Evolutionary conservation across 257 asterid genomes (phyloP).

Genomic region (Verbascum thapsus): DNA sequence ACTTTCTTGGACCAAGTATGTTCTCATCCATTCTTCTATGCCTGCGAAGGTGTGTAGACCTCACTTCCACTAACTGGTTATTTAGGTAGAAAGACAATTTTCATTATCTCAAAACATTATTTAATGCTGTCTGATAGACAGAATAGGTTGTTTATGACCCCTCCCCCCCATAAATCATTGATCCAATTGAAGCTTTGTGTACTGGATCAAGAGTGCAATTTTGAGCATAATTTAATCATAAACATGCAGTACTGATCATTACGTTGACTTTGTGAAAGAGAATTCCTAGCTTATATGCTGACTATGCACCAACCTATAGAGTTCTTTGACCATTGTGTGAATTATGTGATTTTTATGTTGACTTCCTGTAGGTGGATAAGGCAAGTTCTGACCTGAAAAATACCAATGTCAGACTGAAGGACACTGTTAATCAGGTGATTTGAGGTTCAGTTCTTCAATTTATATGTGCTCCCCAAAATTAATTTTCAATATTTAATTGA

Average conservation of each 20-base stretch:
- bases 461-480: conserved; percentile 2
- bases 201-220: conserved; percentile 14
- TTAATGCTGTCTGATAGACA: too few species aligned
- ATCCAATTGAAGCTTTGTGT: too few species aligned
- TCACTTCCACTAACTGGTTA: too few species aligned
- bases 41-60: too few species aligned
- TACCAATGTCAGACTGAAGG: conserved; percentile 94
- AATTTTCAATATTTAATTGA: neutral
- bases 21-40: too few species aligned
- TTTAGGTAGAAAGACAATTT: too few species aligned
- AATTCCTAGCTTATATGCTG: conserved; percentile 11
- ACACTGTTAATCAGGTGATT: conserved; percentile 89
- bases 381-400: conserved; percentile 94
- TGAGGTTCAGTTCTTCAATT: conserved; percentile 19
- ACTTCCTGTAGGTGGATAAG: conserved; percentile 76
- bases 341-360: conserved; percentile 15
- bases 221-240: conserved; percentile 2
- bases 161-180: too few species aligned
- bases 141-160: too few species aligned
- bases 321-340: neutral
- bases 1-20: too few species aligned
- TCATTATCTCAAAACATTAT: too few species aligned
- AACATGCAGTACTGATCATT: conserved; percentile 20
- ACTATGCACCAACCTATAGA: conserved; percentile 27
- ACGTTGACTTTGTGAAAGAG: conserved; percentile 8